These are phyloP conservation scores for Neurospora sp. DNA, from an alignment of 495 filamentous ascomycete genomes.

Conservation along the genomic window DNA sequence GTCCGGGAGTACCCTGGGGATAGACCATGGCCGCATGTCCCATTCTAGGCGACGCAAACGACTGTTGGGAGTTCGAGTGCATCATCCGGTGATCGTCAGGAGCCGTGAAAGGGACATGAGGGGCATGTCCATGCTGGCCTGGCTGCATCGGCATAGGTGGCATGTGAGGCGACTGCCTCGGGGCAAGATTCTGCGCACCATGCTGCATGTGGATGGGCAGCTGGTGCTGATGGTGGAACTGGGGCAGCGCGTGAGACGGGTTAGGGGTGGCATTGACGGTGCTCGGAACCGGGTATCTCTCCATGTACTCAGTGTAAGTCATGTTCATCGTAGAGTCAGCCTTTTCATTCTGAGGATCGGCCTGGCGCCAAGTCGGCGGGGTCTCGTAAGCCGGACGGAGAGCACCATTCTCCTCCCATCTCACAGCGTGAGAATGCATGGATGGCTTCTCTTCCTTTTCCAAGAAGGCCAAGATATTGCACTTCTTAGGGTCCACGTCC, in stretches of 20 bases:
- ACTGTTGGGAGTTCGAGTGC: constrained; percentile 66
- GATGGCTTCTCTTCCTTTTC: constrained; percentile 44
- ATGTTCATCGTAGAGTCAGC: constrained; percentile 45
- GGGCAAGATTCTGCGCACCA: constrained; percentile 29
- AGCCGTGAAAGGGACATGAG: constrained; percentile 50
- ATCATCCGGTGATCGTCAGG: constrained; percentile 82
- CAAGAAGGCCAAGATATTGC: constrained; percentile 52
- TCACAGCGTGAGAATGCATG: constrained; percentile 56
- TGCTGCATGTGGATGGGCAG: constrained; percentile 59
- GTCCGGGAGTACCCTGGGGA: constrained; percentile 54
- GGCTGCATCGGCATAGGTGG: constrained; percentile 55
- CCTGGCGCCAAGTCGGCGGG: constrained; percentile 63
- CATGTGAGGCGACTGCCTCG: constrained; percentile 53
- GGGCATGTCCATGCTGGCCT: constrained; percentile 50
- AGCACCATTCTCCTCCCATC: constrained; percentile 58
- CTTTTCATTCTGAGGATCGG: constrained; percentile 50
- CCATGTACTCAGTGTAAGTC: constrained; percentile 68
- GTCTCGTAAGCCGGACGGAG: constrained; percentile 71
- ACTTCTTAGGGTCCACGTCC: constrained; percentile 45
- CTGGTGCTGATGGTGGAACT: constrained; percentile 67
- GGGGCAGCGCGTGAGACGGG: constrained; percentile 41
- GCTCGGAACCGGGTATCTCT: constrained; percentile 42
- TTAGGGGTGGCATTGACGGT: constrained; percentile 58
- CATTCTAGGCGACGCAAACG: constrained; percentile 68
- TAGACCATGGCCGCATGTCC: constrained; percentile 60